phyloP scores from a whole-genome alignment of 179 eudicot species.

The Pouteria campechiana region DNA sequence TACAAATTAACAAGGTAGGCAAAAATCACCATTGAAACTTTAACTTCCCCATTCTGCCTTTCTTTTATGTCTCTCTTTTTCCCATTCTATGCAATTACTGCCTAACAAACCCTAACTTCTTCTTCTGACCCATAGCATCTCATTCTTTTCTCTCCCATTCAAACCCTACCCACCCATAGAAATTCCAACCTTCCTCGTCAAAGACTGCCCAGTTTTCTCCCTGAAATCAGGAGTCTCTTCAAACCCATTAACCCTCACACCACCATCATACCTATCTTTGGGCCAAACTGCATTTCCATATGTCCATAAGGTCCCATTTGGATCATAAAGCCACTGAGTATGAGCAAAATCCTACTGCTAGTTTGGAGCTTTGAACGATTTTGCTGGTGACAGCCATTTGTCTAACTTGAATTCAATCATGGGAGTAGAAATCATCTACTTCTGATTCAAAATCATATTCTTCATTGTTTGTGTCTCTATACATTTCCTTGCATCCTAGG shows the following conservation, averaged over 20 bases:
- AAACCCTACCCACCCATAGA: no score
- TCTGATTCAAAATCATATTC: conserved; percentile 21
- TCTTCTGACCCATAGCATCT: no score
- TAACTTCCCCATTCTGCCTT: no score
- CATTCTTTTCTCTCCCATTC: no score
- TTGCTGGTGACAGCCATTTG: conserved; percentile 70
- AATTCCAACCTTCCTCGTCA: conserved; percentile 81
- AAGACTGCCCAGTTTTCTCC: conserved; percentile 61
- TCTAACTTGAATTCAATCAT: conserved; percentile 36
- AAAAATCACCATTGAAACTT: no score
- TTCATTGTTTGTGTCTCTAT: conserved; percentile 9
- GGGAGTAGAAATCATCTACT: conserved; percentile 50
- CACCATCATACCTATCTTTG: conserved; percentile 53
- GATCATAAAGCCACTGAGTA: conserved; percentile 78
- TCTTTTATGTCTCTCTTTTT: no score
- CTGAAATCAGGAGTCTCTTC: conserved; percentile 72
- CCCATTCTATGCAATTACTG: no score
- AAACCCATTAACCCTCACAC: conserved; percentile 28
- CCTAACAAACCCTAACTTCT: no score
- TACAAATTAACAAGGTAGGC: no score
- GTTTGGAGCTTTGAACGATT: conserved; percentile 56
- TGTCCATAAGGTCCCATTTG: conserved; percentile 91
- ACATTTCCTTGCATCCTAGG: conserved; percentile 81
- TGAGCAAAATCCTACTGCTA: conserved; percentile 74
- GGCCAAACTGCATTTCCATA: conserved; percentile 98